A percentile compares a stretch with the other conserved stretches of the same genome.
Evolutionary conservation across 208 protist genomes (phyloP).

Genomic region (Vickermania ingenoplastis): DNA sequence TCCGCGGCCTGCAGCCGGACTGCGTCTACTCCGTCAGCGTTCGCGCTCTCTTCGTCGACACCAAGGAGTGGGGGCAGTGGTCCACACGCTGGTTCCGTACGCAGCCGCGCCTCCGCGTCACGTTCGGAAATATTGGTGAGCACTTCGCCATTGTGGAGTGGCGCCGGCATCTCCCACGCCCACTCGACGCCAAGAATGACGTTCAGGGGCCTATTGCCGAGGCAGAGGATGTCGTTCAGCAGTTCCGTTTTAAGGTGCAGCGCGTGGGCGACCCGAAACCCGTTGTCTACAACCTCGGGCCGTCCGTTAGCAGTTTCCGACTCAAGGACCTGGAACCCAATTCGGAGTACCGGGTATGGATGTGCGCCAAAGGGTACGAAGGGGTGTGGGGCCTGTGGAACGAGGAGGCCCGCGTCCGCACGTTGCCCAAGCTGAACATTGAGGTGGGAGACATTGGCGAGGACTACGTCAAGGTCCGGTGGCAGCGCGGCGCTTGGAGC

Average conservation of each 20-base stretch:
- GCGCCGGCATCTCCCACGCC: constrained; percentile 68
- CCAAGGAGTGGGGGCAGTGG: constrained; percentile 83
- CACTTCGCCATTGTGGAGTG: constrained; percentile 89
- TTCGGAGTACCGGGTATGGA: constrained; percentile 86
- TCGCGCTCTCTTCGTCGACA: constrained; percentile 59
- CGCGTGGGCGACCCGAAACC: constrained; percentile 44
- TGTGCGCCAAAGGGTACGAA: constrained; percentile 76
- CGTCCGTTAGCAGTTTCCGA: constrained; percentile 71
- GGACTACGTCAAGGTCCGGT: constrained; percentile 83
- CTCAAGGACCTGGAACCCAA: constrained; percentile 72
- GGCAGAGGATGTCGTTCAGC: constrained; percentile 67
- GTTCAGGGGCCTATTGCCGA: constrained; percentile 27
- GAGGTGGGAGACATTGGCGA: constrained; percentile 72
- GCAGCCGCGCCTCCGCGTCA: constrained; percentile 65
- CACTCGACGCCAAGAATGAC: constrained; percentile 13
- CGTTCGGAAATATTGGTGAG: constrained; percentile 87
- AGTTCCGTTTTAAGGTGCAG: constrained; percentile 84
- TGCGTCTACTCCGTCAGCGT: constrained; percentile 79
- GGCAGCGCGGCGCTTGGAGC: constrained; percentile 66
- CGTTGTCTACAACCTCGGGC: constrained; percentile 73
- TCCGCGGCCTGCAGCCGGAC: constrained; percentile 81
- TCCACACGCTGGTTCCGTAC: constrained; percentile 74
- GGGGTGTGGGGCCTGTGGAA: constrained; percentile 89
- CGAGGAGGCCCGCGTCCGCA: constrained; percentile 82
- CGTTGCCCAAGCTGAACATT: constrained; percentile 79